These are phyloP conservation scores for Phylloporus sp. DNA, from an alignment of 768 basidiomycete species.

Conservation along the genomic window DNA sequence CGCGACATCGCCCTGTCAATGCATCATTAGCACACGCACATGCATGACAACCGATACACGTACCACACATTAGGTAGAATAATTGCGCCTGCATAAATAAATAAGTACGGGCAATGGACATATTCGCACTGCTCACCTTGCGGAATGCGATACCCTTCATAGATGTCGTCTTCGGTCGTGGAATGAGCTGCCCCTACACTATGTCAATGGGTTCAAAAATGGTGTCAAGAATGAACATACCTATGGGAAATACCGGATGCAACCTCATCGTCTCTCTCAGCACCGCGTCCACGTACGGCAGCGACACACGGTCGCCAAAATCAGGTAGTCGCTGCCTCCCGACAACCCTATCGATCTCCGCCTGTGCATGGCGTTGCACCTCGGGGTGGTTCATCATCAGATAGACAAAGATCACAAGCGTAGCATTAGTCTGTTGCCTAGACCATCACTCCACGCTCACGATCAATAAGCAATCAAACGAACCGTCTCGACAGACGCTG, in stretches of 20 bases:
- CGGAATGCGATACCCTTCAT: constrained; percentile 35
- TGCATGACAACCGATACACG: neutral
- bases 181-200: constrained; percentile 38
- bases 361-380: no score
- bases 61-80: constrained; percentile 14
- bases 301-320: constrained; percentile 22
- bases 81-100: neutral
- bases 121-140: neutral
- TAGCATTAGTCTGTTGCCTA: no score
- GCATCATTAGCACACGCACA: neutral
- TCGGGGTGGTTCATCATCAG: no score
- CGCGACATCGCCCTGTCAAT: constrained; percentile 36
- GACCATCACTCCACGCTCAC: no score
- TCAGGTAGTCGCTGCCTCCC: no score
- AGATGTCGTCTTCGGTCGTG: constrained; percentile 33
- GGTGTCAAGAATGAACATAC: constrained; percentile 7
- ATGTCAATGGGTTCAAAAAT: neutral
- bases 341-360: no score
- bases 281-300: constrained; percentile 33
- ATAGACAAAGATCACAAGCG: no score
- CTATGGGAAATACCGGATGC: constrained; percentile 25
- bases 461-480: no score
- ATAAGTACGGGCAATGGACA: neutral
- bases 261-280: constrained; percentile 31
- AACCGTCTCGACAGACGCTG: constrained; percentile 32